These are phyloP conservation scores for Rhizopus arrhizus DNA, from an alignment of 371 early-diverging fungal genomes.

Conservation along the genomic window DNA sequence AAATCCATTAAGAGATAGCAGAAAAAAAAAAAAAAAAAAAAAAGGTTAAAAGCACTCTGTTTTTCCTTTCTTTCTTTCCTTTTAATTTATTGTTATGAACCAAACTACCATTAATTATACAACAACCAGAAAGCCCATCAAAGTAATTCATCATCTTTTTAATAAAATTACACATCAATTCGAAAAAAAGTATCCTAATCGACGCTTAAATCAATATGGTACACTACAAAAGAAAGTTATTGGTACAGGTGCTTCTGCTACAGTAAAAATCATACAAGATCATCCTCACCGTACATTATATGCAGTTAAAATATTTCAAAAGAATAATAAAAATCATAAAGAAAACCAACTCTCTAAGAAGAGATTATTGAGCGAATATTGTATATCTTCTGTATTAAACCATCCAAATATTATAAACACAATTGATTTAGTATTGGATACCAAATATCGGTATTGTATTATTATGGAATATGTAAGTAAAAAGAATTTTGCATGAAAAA, in stretches of 20 bases:
- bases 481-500: too few species aligned
- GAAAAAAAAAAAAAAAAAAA: slow-evolving; percentile 19
- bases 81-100: slow-evolving; percentile 4
- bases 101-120: background rate
- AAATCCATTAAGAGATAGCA: background rate
- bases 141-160: too few species aligned
- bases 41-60: background rate
- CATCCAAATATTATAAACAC: slow-evolving; percentile 76
- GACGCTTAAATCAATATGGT: slow-evolving; percentile 21
- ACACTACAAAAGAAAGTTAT: slow-evolving; percentile 19
- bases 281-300: slow-evolving; percentile 3
- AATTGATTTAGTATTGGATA: slow-evolving; percentile 65
- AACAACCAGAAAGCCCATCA: background rate
- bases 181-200: background rate
- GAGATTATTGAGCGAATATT: slow-evolving; percentile 72
- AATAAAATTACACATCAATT: too few species aligned
- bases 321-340: slow-evolving; percentile 40
- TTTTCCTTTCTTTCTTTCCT: slow-evolving; percentile 6
- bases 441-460: slow-evolving; percentile 55
- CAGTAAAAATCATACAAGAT: slow-evolving; percentile 14
- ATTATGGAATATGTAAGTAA: slow-evolving; percentile 69
- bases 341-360: slow-evolving; percentile 60
- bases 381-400: slow-evolving; percentile 62
- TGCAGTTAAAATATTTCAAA: slow-evolving; percentile 66
- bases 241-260: slow-evolving; percentile 35